phyloP scores from a whole-genome alignment of 2,329 filamentous ascomycete species.

The Aureobasidium sp. region DNA sequence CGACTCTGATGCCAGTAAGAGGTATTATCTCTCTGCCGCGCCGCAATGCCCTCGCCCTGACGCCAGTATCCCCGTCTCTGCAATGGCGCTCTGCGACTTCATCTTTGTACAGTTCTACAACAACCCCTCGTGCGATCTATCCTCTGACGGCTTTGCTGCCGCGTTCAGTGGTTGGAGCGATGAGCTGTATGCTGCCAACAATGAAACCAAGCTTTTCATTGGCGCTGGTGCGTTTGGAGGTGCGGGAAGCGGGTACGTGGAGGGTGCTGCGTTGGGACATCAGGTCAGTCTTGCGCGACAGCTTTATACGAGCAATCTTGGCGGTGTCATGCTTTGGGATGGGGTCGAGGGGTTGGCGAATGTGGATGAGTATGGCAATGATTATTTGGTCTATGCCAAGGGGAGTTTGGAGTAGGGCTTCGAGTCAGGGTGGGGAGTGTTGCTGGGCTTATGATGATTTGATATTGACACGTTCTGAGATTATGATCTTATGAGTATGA shows the following conservation, averaged over 20 bases:
- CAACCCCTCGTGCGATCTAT: conserved; percentile 32
- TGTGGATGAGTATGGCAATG: conserved; percentile 19
- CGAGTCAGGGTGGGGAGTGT: neutral
- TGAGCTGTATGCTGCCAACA: conserved; percentile 22
- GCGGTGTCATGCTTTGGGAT: conserved; percentile 38
- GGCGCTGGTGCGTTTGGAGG: conserved; percentile 29
- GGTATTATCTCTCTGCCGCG: conserved; percentile 34
- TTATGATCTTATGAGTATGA: neutral
- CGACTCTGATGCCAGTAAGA: conserved; percentile 23
- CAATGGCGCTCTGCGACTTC: conserved; percentile 32
- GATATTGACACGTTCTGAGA: neutral
- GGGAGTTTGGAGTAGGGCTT: neutral
- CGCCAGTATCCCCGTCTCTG: conserved; percentile 27
- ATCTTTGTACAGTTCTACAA: conserved; percentile 41
- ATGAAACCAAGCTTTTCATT: conserved; percentile 30
- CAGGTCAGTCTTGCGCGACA: conserved; percentile 28
- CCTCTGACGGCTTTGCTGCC: conserved; percentile 22
- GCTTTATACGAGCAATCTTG: conserved; percentile 29
- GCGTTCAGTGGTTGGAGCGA: conserved; percentile 31
- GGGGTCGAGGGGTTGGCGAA: conserved; percentile 25
- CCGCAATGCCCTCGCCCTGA: conserved; percentile 37
- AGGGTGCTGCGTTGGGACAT: conserved; percentile 22
- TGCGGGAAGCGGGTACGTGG: conserved; percentile 29
- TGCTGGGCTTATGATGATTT: neutral
- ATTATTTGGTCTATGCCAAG: conserved; percentile 16